Percentiles rank a stretch among this genome's conserved stretches.
phyloP scores from a whole-genome alignment of 2,329 filamentous ascomycete species.

The Podosphaera aphanis region DNA sequence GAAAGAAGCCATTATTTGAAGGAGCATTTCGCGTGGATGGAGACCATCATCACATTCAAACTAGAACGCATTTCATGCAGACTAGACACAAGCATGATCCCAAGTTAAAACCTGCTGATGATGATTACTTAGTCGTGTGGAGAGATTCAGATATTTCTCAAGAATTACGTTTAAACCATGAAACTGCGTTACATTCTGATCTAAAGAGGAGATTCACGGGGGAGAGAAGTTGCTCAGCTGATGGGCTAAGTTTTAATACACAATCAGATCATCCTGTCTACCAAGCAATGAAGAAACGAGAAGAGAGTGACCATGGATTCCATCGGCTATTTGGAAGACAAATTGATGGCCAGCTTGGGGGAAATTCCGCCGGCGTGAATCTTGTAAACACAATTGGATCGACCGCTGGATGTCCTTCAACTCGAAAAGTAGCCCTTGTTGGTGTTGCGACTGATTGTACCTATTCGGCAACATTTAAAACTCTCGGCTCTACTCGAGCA shows the following conservation, averaged over 20 bases:
- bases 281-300: slow-evolving; percentile 20
- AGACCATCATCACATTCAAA: slow-evolving; percentile 71
- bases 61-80: slow-evolving; percentile 46
- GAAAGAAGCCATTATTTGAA: slow-evolving; percentile 59
- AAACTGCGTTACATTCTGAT: slow-evolving; percentile 26
- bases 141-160: slow-evolving; percentile 59
- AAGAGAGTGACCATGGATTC: slow-evolving; percentile 34
- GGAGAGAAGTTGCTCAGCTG: slow-evolving; percentile 40
- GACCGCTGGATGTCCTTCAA: slow-evolving; percentile 62
- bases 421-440: slow-evolving; percentile 75
- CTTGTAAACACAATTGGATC: slow-evolving; percentile 57
- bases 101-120: slow-evolving; percentile 22
- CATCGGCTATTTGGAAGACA: slow-evolving; percentile 50
- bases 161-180: slow-evolving; percentile 17
- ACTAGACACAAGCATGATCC: slow-evolving; percentile 55
- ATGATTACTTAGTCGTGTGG: slow-evolving; percentile 75
- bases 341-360: slow-evolving; percentile 43
- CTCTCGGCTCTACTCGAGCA: slow-evolving; percentile 34
- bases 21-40: slow-evolving; percentile 64
- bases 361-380: slow-evolving; percentile 62
- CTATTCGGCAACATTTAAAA: slow-evolving; percentile 52
- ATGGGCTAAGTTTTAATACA: slow-evolving; percentile 60
- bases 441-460: slow-evolving; percentile 86
- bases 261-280: slow-evolving; percentile 47
- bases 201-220: slow-evolving; percentile 12